phyloP scores from a whole-genome alignment of 306 rosid species.

The Casuarina glauca region DNA sequence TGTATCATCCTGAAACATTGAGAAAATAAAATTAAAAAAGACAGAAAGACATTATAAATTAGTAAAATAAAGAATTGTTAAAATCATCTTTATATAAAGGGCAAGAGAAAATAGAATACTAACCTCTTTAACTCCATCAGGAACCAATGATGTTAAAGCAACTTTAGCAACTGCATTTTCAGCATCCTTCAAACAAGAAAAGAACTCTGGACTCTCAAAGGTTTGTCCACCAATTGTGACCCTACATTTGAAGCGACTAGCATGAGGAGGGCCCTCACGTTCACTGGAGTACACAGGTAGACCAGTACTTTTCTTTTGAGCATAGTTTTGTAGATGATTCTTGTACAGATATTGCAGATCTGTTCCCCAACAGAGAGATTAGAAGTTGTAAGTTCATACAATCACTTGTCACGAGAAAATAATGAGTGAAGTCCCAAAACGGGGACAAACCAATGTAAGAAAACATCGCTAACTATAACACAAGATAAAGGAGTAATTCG shows the following conservation, averaged over 20 bases:
- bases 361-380: slow-evolving; percentile 26
- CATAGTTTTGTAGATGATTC: slow-evolving; percentile 62
- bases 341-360: slow-evolving; percentile 60
- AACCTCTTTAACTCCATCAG: slow-evolving; percentile 58
- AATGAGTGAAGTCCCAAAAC: background rate
- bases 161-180: slow-evolving; percentile 83
- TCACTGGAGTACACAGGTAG: slow-evolving; percentile 67
- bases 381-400: slow-evolving; percentile 9
- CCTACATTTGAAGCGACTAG: slow-evolving; percentile 59
- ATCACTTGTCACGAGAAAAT: slow-evolving; percentile 14
- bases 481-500: background rate
- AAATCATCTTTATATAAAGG: background rate
- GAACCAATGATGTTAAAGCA: slow-evolving; percentile 60
- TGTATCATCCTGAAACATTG: slow-evolving; percentile 45
- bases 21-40: background rate
- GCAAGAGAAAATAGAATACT: slow-evolving; percentile 34
- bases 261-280: slow-evolving; percentile 87
- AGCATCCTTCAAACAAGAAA: slow-evolving; percentile 70
- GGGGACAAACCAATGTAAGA: background rate
- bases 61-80: background rate
- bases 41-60: background rate
- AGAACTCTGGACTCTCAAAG: slow-evolving; percentile 54
- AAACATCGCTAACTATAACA: slow-evolving; percentile 7
- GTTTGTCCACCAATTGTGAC: slow-evolving; percentile 66
- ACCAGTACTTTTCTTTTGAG: slow-evolving; percentile 55